These are phyloP conservation scores for Penicillium sp. DNA, from an alignment of 2,329 filamentous ascomycete genomes.

Conservation along the genomic window DNA sequence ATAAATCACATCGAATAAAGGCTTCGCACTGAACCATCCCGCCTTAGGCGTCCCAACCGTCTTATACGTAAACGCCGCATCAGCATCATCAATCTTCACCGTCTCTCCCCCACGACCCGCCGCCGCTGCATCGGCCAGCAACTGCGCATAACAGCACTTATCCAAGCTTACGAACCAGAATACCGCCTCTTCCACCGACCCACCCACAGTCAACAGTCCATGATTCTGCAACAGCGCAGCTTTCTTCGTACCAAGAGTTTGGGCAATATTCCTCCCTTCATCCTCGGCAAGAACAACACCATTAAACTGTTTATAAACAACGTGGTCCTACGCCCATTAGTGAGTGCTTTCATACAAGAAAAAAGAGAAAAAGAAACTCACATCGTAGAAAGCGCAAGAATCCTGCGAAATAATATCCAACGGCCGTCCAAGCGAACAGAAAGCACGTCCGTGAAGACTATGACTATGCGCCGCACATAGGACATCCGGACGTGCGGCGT, in stretches of 20 bases:
- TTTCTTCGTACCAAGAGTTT: constrained; percentile 46
- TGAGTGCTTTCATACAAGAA: neutral
- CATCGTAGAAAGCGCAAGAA: constrained; percentile 43
- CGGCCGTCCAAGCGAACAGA: constrained; percentile 38
- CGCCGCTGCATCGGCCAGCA: constrained; percentile 50
- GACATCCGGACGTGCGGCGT: constrained; percentile 51
- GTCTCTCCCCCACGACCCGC: constrained; percentile 57
- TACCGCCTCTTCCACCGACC: constrained; percentile 47
- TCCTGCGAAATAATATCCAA: constrained; percentile 46
- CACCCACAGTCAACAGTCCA: constrained; percentile 48
- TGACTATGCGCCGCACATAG: constrained; percentile 53
- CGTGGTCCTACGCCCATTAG: constrained; percentile 43
- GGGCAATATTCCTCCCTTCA: constrained; percentile 50
- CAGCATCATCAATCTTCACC: constrained; percentile 61
- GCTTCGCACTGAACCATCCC: constrained; percentile 67
- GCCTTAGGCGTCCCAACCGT: constrained; percentile 56
- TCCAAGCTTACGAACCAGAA: constrained; percentile 52
- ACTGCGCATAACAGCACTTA: constrained; percentile 50
- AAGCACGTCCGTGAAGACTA: constrained; percentile 47
- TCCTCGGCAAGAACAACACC: constrained; percentile 50
- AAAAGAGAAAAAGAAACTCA: constrained; percentile 12
- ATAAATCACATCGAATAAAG: constrained; percentile 64
- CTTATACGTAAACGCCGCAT: constrained; percentile 63
- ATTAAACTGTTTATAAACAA: constrained; percentile 49
- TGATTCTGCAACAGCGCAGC: constrained; percentile 52